These are phyloP conservation scores for Neoascochyta sp. DNA, from an alignment of 2,329 filamentous ascomycete genomes.

Conservation along the genomic window DNA sequence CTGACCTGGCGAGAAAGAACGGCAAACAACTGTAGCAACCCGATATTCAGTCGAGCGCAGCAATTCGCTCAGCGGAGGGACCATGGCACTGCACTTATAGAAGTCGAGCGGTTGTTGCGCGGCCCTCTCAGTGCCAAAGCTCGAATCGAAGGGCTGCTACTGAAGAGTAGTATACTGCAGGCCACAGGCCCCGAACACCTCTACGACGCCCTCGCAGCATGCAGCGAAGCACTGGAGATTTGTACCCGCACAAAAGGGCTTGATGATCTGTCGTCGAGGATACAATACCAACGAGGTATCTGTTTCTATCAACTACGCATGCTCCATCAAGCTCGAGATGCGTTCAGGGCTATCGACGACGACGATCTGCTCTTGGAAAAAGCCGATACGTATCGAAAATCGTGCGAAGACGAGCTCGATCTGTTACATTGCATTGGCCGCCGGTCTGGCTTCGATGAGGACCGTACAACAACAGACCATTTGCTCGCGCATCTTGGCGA, in stretches of 20 bases:
- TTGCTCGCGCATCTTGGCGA: slow-evolving; percentile 16
- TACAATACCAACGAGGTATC: slow-evolving; percentile 26
- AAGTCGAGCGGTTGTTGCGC: slow-evolving; percentile 24
- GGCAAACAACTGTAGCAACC: slow-evolving; percentile 9
- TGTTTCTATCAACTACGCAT: slow-evolving; percentile 23
- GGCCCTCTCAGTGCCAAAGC: slow-evolving; percentile 23
- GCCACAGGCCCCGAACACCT: slow-evolving; percentile 21
- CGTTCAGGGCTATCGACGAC: slow-evolving; percentile 12
- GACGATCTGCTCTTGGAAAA: slow-evolving; percentile 9
- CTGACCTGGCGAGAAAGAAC: slow-evolving; percentile 3
- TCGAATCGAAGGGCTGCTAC: slow-evolving; percentile 25
- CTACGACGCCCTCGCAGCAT: slow-evolving; percentile 29
- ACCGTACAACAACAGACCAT: slow-evolving; percentile 16
- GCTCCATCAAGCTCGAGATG: slow-evolving; percentile 20
- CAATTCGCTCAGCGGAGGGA: slow-evolving; percentile 15
- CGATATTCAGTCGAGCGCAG: slow-evolving; percentile 18
- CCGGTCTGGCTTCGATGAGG: slow-evolving; percentile 30
- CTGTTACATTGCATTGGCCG: slow-evolving; percentile 10
- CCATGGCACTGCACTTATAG: slow-evolving; percentile 20
- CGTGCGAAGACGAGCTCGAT: slow-evolving; percentile 19
- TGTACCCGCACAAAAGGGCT: slow-evolving; percentile 22
- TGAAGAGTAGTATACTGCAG: slow-evolving; percentile 28
- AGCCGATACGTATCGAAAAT: slow-evolving; percentile 12
- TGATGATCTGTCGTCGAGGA: slow-evolving; percentile 17
- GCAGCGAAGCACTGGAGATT: slow-evolving; percentile 30